Conservation (phyloP, 805 yeast species). For the Metschnikowia cerradonensis region DNA sequence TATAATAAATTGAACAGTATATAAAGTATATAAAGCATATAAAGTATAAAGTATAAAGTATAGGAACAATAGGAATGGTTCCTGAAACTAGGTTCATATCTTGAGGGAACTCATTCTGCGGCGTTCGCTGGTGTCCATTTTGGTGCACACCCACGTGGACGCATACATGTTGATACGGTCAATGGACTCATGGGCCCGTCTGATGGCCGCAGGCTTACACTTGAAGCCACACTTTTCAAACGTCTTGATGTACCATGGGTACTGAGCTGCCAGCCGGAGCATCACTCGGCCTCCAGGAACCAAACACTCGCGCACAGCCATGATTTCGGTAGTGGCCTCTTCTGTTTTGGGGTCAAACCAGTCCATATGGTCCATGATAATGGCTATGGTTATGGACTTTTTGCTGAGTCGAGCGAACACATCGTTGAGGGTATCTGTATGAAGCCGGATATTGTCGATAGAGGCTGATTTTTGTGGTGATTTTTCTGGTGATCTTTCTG, state of each 20-base stretch:
- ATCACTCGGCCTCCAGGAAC: conserved; percentile 68
- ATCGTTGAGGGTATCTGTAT: conserved; percentile 75
- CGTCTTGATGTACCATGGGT: conserved; percentile 73
- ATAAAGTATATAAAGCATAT: no score
- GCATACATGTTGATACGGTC: conserved; percentile 88
- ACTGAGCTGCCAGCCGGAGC: conserved; percentile 67
- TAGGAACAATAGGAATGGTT: no score
- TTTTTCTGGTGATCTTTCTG: no score
- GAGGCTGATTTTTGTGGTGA: conserved; percentile 26
- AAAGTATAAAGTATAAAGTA: no score
- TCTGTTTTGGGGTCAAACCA: conserved; percentile 70
- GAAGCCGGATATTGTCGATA: conserved; percentile 66
- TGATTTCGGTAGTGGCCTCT: conserved; percentile 65
- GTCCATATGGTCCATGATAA: conserved; percentile 90
- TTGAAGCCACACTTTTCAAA: conserved; percentile 66
- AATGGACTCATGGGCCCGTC: conserved; percentile 60
- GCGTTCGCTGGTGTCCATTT: conserved; percentile 25
- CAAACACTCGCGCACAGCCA: conserved; percentile 59
- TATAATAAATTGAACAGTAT: no score
- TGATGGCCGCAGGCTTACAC: conserved; percentile 66
- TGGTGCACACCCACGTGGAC: conserved; percentile 81
- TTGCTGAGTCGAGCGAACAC: conserved; percentile 63
- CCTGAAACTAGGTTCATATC: neutral
- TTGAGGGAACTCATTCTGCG: conserved; percentile 49
- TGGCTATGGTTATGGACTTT: conserved; percentile 66